Evolutionary conservation across 495 filamentous ascomycete species (phyloP), one percentile per base, ranked within the genome.

Genomic region (Jackrogersella minutella): DNA sequence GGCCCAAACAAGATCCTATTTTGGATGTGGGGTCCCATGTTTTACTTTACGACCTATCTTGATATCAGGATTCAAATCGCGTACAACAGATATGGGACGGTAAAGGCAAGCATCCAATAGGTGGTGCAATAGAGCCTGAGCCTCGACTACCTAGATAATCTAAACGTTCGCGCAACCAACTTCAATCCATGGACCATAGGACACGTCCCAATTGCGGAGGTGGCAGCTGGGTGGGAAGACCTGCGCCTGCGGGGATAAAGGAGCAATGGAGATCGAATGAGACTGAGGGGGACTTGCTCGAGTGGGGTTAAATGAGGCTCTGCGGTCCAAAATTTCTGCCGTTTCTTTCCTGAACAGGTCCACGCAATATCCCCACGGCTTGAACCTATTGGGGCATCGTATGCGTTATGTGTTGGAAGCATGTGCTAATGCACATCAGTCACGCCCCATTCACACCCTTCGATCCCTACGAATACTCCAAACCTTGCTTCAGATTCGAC

Each of bases 301-400:
- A 31, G 53, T 62, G 53, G 28, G 40, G 58, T 50, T 21, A 57
- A 24, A 49, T 66, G 66, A 61, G 66, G 66, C 66, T 69, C 66
- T 69, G 66, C 65, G 19, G 22, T 9, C 9, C 1, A 30, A 50
- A 34, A 5, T 44, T 43, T 43, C 2, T 41, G 36, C 55, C 50
- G 40, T 11, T 16, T 17, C 21, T 14, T 0, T 33, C 17, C 28
- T 30, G 19, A 30, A 51, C 51, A 30, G 31, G 49, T 2, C 9
- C 49, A 56, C 30, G 7, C 43, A 34, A n/a, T 14, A 44, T 47
- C 16, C 39, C 34, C 41, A 58, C 11, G 39, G 33, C 33, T 54
- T 16, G 19, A 57, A 36, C 53, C 34, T 52, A 62, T 58, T 62
- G 36, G 41, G 50, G 31, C 5, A 43, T 31, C 53, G 53, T 49